These are phyloP conservation scores for Fusarium brachygibbosum DNA, from an alignment of 2,329 filamentous ascomycete species.

Conservation along the genomic window DNA sequence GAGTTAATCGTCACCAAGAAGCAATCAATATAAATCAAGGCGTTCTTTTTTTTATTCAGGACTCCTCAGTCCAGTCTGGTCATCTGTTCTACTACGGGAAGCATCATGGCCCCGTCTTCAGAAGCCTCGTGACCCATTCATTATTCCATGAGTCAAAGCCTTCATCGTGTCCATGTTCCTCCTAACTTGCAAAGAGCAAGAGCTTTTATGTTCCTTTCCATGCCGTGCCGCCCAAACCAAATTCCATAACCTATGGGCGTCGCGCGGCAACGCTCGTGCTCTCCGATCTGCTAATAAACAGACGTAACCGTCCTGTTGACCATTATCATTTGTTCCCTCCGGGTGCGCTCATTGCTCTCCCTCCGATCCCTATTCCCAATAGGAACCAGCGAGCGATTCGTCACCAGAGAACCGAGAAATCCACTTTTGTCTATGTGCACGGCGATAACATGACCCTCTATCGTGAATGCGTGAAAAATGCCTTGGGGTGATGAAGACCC, in stretches of 20 bases:
- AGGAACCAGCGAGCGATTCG: constrained; percentile 54
- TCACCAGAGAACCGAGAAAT: constrained; percentile 72
- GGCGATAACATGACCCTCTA: constrained; percentile 62
- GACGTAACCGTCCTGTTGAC: constrained; percentile 54
- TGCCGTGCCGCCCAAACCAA: constrained; percentile 54
- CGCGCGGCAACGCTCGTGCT: constrained; percentile 57
- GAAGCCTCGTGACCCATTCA: constrained; percentile 48
- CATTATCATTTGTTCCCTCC: constrained; percentile 52
- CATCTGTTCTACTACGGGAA: constrained; percentile 53
- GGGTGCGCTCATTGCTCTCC: constrained; percentile 53
- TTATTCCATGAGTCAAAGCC: constrained; percentile 47
- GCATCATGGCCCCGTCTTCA: constrained; percentile 46
- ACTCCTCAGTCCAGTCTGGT: constrained; percentile 53
- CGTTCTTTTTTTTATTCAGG: constrained; percentile 52
- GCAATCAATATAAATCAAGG: constrained; percentile 41
- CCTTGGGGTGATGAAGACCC: constrained; percentile 52
- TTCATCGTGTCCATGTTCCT: constrained; percentile 50
- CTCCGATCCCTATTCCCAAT: constrained; percentile 50
- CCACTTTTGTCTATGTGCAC: constrained; percentile 73
- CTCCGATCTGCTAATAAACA: constrained; percentile 52
- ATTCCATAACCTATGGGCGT: constrained; percentile 56
- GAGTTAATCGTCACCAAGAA: neutral
- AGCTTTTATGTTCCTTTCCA: constrained; percentile 51
- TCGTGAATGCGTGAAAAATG: constrained; percentile 59
- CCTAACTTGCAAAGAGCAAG: constrained; percentile 52